Conservation (phyloP, 805 yeast genomes). For the Cyberlindnera galapagoensis region DNA sequence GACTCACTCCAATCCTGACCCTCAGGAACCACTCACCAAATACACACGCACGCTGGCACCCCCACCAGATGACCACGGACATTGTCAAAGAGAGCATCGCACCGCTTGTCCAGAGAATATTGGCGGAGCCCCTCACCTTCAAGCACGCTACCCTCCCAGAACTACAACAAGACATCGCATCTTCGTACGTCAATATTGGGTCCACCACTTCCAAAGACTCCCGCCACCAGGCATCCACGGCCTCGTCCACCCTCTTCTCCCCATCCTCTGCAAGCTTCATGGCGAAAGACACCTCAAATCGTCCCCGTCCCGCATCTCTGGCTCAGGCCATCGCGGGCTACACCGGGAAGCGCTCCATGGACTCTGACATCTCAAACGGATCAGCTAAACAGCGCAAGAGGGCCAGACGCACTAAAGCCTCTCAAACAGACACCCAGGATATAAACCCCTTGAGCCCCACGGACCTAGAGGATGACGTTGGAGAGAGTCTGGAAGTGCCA, state of each 20-base stretch:
- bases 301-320: slow-evolving; percentile 19
- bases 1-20: too few species aligned
- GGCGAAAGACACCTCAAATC: too few species aligned
- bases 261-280: too few species aligned
- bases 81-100: slow-evolving; percentile 29
- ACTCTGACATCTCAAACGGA: slow-evolving; percentile 10
- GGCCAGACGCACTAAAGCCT: too few species aligned
- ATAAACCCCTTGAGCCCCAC: slow-evolving; percentile 2
- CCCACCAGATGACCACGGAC: slow-evolving; percentile 18
- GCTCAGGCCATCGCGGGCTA: slow-evolving; percentile 23
- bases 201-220: slow-evolving; percentile 6
- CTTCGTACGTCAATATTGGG: slow-evolving; percentile 37
- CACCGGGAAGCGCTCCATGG: slow-evolving; percentile 19
- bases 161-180: slow-evolving; percentile 37
- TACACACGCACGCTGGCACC: too few species aligned
- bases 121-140: slow-evolving; percentile 57
- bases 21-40: too few species aligned
- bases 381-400: slow-evolving; percentile 19
- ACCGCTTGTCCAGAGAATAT: slow-evolving; percentile 58
- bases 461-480: slow-evolving; percentile 7
- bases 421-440: too few species aligned
- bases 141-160: slow-evolving; percentile 54
- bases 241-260: too few species aligned
- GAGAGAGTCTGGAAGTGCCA: slow-evolving; percentile 5
- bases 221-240: too few species aligned